Percentiles rank a stretch among this genome's conserved stretches.
Evolutionary conservation across 2,329 filamentous ascomycete species (phyloP).

Genomic region (Zasmidium angulare): DNA sequence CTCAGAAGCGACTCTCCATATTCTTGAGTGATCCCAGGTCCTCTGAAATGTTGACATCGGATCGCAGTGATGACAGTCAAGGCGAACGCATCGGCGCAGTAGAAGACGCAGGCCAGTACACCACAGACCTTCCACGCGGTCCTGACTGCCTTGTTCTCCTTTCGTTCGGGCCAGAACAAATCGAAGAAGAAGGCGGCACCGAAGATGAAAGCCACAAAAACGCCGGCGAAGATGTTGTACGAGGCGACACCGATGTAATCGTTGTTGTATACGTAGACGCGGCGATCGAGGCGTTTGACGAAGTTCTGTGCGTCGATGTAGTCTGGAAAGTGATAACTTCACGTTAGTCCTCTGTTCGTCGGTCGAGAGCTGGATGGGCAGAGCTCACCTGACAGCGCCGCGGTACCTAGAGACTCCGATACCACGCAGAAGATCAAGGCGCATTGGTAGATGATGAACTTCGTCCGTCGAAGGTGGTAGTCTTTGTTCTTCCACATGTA

Average conservation of each 20-base stretch:
- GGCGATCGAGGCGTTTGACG: constrained; percentile 41
- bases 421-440: constrained; percentile 60
- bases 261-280: constrained; percentile 53
- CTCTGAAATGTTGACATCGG: constrained; percentile 45
- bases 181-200: constrained; percentile 63
- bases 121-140: constrained; percentile 57
- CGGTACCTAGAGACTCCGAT: constrained; percentile 58
- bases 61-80: constrained; percentile 54
- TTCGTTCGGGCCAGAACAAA: constrained; percentile 59
- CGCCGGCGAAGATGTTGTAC: constrained; percentile 60
- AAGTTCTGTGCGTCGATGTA: constrained; percentile 56
- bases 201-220: constrained; percentile 59
- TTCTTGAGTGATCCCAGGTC: constrained; percentile 8
- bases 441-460: constrained; percentile 61
- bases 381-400: constrained; percentile 51
- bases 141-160: constrained; percentile 50
- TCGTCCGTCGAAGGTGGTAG: constrained; percentile 57
- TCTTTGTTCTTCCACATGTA: constrained; percentile 53
- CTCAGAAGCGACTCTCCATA: constrained; percentile 31
- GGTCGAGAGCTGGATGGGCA: not conserved
- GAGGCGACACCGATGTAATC: constrained; percentile 56
- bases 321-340: constrained; percentile 36
- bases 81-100: constrained; percentile 49
- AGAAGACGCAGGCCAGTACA: constrained; percentile 49
- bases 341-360: too few relatives aligned